These are phyloP conservation scores for Exserohilum turcica DNA, from an alignment of 2,329 filamentous ascomycete species.

Conservation along the genomic window DNA sequence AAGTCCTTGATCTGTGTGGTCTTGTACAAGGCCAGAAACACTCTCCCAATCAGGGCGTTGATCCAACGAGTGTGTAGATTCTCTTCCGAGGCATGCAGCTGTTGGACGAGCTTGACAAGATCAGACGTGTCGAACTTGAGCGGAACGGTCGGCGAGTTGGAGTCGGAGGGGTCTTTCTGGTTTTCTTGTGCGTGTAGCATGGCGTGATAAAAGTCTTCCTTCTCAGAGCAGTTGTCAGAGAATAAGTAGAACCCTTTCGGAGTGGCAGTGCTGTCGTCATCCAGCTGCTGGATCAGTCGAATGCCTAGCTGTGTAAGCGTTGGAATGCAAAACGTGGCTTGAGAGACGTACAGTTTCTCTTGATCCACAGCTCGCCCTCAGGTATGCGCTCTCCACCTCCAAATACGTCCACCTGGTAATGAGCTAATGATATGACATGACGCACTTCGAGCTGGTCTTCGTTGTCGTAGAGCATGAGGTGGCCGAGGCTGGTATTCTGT, in stretches of 20 bases:
- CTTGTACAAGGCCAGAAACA: conserved; percentile 87
- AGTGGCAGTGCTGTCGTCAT: conserved; percentile 60
- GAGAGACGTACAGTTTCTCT: conserved; percentile 70
- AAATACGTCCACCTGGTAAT: conserved; percentile 85
- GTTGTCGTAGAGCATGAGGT: conserved; percentile 97
- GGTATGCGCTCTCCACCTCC: conserved; percentile 77
- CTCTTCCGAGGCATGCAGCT: conserved; percentile 88
- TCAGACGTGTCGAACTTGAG: conserved; percentile 81
- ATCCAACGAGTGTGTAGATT: conserved; percentile 90
- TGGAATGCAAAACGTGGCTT: not conserved
- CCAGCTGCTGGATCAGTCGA: conserved; percentile 70
- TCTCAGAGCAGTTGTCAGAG: conserved; percentile 92
- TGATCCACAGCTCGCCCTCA: conserved; percentile 94
- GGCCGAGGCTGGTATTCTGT: conserved; percentile 62
- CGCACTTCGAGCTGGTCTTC: conserved; percentile 93
- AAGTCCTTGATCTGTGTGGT: conserved; percentile 80
- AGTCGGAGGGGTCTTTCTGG: conserved; percentile 57
- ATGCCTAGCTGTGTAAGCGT: conserved; percentile 52
- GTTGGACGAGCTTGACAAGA: conserved; percentile 87
- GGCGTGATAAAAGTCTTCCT: conserved; percentile 98
- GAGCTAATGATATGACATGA: conserved; percentile 89
- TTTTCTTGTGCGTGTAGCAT: conserved; percentile 83
- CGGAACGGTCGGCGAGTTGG: conserved; percentile 66
- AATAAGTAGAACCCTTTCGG: conserved; percentile 92
- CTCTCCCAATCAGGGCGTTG: conserved; percentile 84